These are phyloP conservation scores for Chlorella sp. DNA, from an alignment of 139 green algal genomes.

Conservation along the genomic window DNA sequence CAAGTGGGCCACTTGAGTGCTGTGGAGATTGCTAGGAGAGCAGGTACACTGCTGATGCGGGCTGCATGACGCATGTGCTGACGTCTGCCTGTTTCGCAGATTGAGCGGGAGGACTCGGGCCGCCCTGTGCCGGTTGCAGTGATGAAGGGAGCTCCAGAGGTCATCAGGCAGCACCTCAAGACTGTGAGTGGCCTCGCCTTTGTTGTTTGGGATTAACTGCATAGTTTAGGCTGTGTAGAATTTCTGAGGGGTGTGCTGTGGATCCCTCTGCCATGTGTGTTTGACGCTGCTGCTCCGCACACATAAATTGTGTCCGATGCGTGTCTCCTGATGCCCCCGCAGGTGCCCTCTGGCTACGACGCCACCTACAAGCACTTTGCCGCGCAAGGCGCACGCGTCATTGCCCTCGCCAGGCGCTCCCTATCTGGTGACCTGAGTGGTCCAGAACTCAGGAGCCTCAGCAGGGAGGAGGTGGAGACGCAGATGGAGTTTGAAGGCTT, in stretches of 20 bases:
- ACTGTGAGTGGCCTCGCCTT: no score
- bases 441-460: slow-evolving; percentile 35
- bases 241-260: no score
- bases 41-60: no score
- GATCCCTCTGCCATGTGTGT: no score
- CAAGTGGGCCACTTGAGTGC: no score
- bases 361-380: slow-evolving; percentile 78
- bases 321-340: no score
- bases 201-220: no score
- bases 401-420: slow-evolving; percentile 75
- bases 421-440: slow-evolving; percentile 34
- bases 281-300: no score
- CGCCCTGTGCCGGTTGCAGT: slow-evolving; percentile 25
- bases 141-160: slow-evolving; percentile 87
- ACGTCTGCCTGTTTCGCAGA: no score
- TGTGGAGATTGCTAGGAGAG: no score
- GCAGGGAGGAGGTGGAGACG: slow-evolving; percentile 54
- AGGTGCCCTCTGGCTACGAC: slow-evolving; percentile 70
- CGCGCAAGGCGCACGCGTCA: slow-evolving; percentile 81
- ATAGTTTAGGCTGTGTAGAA: no score
- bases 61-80: no score
- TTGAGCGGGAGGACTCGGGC: slow-evolving; percentile 26
- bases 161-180: slow-evolving; percentile 53
- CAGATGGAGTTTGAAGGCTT: slow-evolving; percentile 71
- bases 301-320: slow-evolving; percentile 11